Base-by-base conservation (phyloP, 371 early-diverging fungal species). In the Mortierella sp. region DNA sequence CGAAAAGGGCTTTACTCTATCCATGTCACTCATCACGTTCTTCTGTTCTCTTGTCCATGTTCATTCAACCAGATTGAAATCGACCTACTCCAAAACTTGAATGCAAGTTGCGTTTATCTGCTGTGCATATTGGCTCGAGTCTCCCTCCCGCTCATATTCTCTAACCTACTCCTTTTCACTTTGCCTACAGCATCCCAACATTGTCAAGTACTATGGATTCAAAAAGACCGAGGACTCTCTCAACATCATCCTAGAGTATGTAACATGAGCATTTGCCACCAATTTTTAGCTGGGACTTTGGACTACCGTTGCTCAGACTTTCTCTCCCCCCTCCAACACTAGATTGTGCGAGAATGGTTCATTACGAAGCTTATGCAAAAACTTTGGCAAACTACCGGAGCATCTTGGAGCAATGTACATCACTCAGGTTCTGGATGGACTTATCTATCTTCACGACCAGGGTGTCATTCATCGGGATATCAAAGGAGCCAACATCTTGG, bases 391-490 rank as follows among this genome's bases (percentile, higher is more conserved):
- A 58, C 86, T 96, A 48, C 91, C 94, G 2, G 96, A 96, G 78
- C 87, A 86, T 49, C 81, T 96, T 34, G 90, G 93, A 23, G 85
- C 90, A 19, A 82, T 91, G 24, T 96, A 94, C 71, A 89, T 93
- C 2, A 82, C 82, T 0, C 96, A 96, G 81, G 90, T 94, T 27
- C 84, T 95, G 16, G 83, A 87, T 3, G 96, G 90, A 2, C 86
- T 96, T 39, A 59, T 83, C 4, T 96, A 94, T 68, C 81, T 97
- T 8, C 97, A 97, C 69, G 89, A 90, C 39, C 92, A 93, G 78
- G 93, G 91, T 45, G 93, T 97, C 27, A 90, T 97, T 31, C 97
- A 98, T 76, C 81, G 98, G 7, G 97, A 98, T 73, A 89, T 96
- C 67, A 98, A 98, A 69, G 91, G 90, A 10, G 93, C 91, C 73